These are phyloP conservation scores for Onygenales sp. DNA, from an alignment of 2,329 filamentous ascomycete species.

Conservation along the genomic window DNA sequence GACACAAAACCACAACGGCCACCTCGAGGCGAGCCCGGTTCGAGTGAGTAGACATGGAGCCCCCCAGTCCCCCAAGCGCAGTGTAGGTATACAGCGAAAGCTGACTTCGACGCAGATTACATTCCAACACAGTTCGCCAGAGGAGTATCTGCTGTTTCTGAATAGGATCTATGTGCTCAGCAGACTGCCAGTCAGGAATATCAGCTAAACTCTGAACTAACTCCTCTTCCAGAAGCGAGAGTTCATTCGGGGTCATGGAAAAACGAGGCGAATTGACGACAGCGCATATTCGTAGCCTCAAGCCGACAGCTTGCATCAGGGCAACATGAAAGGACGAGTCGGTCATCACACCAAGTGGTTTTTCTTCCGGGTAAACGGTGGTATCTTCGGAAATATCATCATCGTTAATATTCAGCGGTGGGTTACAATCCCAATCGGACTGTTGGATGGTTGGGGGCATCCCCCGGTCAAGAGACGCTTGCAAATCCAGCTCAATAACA, in stretches of 20 bases:
- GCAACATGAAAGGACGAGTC: conserved; percentile 27
- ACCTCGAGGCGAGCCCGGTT: conserved; percentile 27
- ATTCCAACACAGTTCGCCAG: conserved; percentile 25
- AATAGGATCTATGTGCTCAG: conserved; percentile 13
- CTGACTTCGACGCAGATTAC: conserved; percentile 26
- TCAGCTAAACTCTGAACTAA: conserved; percentile 24
- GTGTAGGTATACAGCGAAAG: conserved; percentile 32
- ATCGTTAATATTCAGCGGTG: conserved; percentile 44
- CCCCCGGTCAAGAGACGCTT: conserved; percentile 46
- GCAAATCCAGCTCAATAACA: conserved; percentile 47
- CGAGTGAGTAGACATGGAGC: conserved; percentile 26
- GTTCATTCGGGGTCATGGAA: conserved; percentile 25
- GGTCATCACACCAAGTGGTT: conserved; percentile 24
- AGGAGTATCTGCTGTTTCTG: conserved; percentile 24
- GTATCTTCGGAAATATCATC: conserved; percentile 35
- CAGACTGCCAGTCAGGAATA: conserved; percentile 23
- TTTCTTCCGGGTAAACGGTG: conserved; percentile 21
- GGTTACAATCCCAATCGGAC: conserved; percentile 39
- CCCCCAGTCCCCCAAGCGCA: conserved; percentile 23
- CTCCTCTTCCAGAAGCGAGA: conserved; percentile 30
- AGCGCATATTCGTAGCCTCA: conserved; percentile 15
- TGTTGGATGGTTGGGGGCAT: conserved; percentile 40
- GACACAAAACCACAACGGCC: conserved; percentile 28
- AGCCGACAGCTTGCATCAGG: conserved; percentile 17
- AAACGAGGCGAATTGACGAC: conserved; percentile 15